Evolutionary conservation across 2,329 filamentous ascomycete species (phyloP).

Genomic region (Fusarium albidum): DNA sequence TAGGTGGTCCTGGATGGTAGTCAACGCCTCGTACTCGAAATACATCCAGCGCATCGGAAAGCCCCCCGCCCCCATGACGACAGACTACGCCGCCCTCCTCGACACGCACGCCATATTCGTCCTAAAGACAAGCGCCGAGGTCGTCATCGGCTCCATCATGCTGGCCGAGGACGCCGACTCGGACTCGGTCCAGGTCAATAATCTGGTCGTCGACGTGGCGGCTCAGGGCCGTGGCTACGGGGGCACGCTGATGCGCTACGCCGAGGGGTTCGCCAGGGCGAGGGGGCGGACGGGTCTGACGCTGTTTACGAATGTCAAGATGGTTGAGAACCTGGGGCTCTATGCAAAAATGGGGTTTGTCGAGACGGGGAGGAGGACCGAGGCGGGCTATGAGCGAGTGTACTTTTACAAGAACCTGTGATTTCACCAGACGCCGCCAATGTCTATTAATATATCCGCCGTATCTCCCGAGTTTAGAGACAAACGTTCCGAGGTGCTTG

Average conservation of each 20-base stretch:
- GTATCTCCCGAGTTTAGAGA: too few species aligned
- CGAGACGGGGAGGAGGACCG: slow-evolving; percentile 41
- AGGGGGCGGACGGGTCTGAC: slow-evolving; percentile 33
- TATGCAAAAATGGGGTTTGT: slow-evolving; percentile 45
- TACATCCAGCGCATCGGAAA: slow-evolving; percentile 47
- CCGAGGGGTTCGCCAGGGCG: slow-evolving; percentile 39
- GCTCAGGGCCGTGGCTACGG: slow-evolving; percentile 45
- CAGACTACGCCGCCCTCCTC: slow-evolving; percentile 44
- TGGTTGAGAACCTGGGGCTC: slow-evolving; percentile 44
- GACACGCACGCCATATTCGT: slow-evolving; percentile 37
- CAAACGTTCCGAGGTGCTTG: too few species aligned
- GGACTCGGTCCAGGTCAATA: slow-evolving; percentile 38
- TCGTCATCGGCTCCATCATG: slow-evolving; percentile 42
- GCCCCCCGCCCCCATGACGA: slow-evolving; percentile 47
- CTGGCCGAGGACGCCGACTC: slow-evolving; percentile 22
- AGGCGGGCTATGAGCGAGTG: slow-evolving; percentile 46
- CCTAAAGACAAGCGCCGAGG: slow-evolving; percentile 11
- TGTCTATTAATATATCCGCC: too few species aligned
- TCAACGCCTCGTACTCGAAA: slow-evolving; percentile 44
- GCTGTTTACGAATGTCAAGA: slow-evolving; percentile 47
- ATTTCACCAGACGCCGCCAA: too few species aligned
- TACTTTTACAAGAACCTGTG: slow-evolving; percentile 45
- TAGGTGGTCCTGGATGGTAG: too few species aligned
- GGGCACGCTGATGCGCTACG: slow-evolving; percentile 43
- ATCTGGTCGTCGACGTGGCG: slow-evolving; percentile 40